Percentiles rank a stretch among this genome's conserved stretches.
phyloP scores from a whole-genome alignment of 192 early-diverging fungal species.

The Podochytrium sp. region DNA sequence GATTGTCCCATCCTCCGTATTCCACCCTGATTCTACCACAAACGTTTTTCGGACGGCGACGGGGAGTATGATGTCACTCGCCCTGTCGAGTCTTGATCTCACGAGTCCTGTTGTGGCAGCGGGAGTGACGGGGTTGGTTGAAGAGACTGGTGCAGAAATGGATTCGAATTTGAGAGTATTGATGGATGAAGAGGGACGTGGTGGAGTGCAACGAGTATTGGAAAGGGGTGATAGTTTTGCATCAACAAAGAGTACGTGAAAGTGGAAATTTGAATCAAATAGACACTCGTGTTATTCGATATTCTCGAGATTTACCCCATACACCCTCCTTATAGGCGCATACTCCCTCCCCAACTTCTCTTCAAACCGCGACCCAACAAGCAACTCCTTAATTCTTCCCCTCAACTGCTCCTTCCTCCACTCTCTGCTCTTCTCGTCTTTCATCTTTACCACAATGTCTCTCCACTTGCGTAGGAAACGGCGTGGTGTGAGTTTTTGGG shows the following conservation, averaged over 20 bases:
- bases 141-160: not conserved
- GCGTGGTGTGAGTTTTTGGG: not conserved
- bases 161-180: not conserved
- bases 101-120: not conserved
- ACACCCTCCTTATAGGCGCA: not conserved
- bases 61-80: constrained; percentile 2
- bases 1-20: not conserved
- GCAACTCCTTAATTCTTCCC: constrained; percentile 1
- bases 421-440: not conserved
- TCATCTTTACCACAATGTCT: not conserved
- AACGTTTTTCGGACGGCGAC: constrained; percentile 10
- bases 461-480: constrained; percentile 8
- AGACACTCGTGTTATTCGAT: not conserved
- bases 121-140: not conserved
- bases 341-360: constrained; percentile 17
- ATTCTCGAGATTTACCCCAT: not conserved
- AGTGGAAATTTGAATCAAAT: not conserved
- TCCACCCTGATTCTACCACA: not conserved
- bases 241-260: not conserved
- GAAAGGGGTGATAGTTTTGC: not conserved
- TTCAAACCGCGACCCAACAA: not conserved
- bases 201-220: not conserved
- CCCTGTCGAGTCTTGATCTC: constrained; percentile 9
- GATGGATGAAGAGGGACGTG: not conserved
- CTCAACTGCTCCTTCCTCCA: constrained; percentile 10